Base-by-base conservation (phyloP, 2,329 filamentous ascomycete genomes). In the Triangularia verruculosa region DNA sequence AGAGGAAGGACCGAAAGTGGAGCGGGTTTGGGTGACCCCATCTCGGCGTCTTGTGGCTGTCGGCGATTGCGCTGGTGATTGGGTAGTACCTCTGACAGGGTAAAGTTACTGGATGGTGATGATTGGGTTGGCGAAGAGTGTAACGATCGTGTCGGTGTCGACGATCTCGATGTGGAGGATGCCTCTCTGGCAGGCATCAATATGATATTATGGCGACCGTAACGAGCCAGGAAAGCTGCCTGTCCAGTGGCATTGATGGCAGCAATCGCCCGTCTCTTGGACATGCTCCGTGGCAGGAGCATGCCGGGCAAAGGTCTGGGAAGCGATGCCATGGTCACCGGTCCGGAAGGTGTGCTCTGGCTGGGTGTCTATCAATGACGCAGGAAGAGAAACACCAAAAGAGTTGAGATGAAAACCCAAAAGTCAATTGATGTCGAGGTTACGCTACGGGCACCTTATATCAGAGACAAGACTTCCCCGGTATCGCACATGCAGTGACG, bases 1-100 rank as follows among this genome's bases (percentile, higher is more conserved):
- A 91, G 78, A 0, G 90, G 89, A 34, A 93, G 81, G 47, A 90
- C 82, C 0, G 88, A 85, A 22, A 93, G 80, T 1, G 87, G 83
- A 3, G 77, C 62, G 8, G 70, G 51, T n/a, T 24, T 54, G 25
- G 51, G 20, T 27, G 51, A 24, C 65, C 15, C 68, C 30, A 39
- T 39, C 2, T 11, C 34, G 67, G 8, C 54, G 57, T 67, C 71
- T 72, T 15, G 39, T 59, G 22, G 24, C 53, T 32, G 61, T 52
- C 25, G 54, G 65, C 20, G 63, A 63, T 51, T 60, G 56, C 27
- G 39, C 8, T 47, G 39, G 13, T 47, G 39, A 8, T 47, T 54
- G 62, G 62, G 24, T 39, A 39, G 61, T 20, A 47, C 58, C n/a
- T 52, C 60, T 22, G 57, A 43, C 12, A 71, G 28, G 24, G 65